phyloP scores from a whole-genome alignment of 169 alveolate species.

The Cryptosporidium meleagridis region DNA sequence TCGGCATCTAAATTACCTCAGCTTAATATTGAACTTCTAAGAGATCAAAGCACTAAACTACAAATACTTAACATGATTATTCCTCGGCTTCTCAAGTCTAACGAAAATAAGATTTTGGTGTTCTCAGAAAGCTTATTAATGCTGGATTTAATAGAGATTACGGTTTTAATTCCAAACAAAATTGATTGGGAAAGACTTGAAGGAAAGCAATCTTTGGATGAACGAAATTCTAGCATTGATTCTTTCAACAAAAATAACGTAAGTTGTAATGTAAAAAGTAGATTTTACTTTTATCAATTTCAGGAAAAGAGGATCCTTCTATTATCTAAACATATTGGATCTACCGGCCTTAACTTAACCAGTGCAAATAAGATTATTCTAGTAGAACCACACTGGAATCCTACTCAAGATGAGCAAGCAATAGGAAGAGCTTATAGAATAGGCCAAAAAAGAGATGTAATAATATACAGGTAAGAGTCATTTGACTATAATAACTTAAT shows the following conservation, averaged over 20 bases:
- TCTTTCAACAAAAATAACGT: slow-evolving; percentile 39
- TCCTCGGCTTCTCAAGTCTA: not conserved
- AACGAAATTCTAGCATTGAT: not conserved
- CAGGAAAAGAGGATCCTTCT: slow-evolving; percentile 81
- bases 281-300: not conserved
- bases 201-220: slow-evolving; percentile 26
- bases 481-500: not conserved
- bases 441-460: slow-evolving; percentile 86
- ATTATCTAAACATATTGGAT: slow-evolving; percentile 86
- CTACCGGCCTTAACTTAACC: slow-evolving; percentile 85
- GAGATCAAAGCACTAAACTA: slow-evolving; percentile 53
- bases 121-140: slow-evolving; percentile 44
- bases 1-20: slow-evolving; percentile 26
- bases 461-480: slow-evolving; percentile 82
- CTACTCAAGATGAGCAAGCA: slow-evolving; percentile 87
- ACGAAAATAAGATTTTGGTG: slow-evolving; percentile 9
- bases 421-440: slow-evolving; percentile 85
- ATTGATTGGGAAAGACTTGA: slow-evolving; percentile 59
- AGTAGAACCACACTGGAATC: slow-evolving; percentile 89
- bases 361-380: slow-evolving; percentile 86
- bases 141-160: slow-evolving; percentile 48
- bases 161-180: slow-evolving; percentile 48
- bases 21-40: slow-evolving; percentile 32
- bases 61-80: slow-evolving; percentile 19
- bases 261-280: not conserved